Evolutionary conservation across 1,284 basidiomycete genomes (phyloP), one percentile per base, ranked within the genome.

Genomic region (Apiotrichum domesticum): DNA sequence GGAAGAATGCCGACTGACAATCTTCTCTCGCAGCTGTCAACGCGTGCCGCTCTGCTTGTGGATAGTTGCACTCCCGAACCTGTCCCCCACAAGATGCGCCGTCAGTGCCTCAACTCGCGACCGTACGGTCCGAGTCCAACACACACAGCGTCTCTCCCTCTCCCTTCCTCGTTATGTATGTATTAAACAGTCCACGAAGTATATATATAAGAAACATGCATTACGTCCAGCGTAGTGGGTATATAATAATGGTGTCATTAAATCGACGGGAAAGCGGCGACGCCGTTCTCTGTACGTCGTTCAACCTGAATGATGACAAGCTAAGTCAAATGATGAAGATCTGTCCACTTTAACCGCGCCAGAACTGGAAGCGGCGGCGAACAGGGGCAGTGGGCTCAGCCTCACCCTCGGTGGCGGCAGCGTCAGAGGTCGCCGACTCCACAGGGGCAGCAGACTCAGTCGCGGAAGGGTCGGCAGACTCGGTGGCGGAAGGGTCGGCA

Each of bases 11-110:
- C 29, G 3, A 42, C 4, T 11, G 11, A 8, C 8, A 8, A 45
- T 15, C 43, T 59, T 62, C 42, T 63, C 52, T 39, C 14, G 43
- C 46, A 68, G 70, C 70, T 32, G 67, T 72, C 21, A 60, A 70
- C 46, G 58, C 64, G 2, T 70, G 70, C 44, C 62, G 71, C 35
- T 61, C 70, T 0, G 67, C 69, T 3, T 74, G 72, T 44, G 72
- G 72, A 42, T 74, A 64, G 37, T 39, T 39, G 37, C 37, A 21
- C 21, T 21, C 21, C 21, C 21, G 21, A 21, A 21, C 21, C 21
- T 21, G 21, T 21, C 21, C 21, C 21, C 21, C 21, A 21, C 21
- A 21, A 21, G 21, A 21, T 21, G 21, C 21, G 21, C 21, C 21
- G 21, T 21, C 21, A 21, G 21, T 21, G 21, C 21, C 21, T 21